Evolutionary conservation across 1,284 basidiomycete species (phyloP).

Genomic region (Leccinum huronense): DNA sequence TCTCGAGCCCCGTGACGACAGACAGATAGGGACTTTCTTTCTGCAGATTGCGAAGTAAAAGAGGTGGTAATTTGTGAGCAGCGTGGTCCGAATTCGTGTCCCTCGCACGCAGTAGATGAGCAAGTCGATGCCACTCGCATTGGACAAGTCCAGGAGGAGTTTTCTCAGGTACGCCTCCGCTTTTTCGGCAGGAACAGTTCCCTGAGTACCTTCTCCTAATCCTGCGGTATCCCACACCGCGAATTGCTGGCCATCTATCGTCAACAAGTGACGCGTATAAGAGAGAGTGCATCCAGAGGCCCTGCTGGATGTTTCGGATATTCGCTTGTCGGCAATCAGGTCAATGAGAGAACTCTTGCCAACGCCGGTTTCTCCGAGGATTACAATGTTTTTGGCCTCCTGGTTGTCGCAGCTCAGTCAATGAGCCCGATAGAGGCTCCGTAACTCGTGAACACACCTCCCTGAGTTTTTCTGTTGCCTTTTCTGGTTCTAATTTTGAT

Average conservation of each 20-base stretch:
- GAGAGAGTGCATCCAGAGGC: constrained; percentile 28
- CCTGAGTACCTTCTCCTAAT: constrained; percentile 28
- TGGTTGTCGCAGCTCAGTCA: not conserved
- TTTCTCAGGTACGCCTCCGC: constrained; percentile 25
- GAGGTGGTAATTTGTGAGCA: constrained; percentile 31
- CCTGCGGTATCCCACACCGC: constrained; percentile 34
- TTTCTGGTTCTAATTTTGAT: not conserved
- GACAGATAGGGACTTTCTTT: constrained; percentile 32
- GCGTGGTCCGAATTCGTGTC: constrained; percentile 23
- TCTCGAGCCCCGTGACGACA: constrained; percentile 34
- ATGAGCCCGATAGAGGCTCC: not conserved
- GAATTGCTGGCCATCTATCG: constrained; percentile 16
- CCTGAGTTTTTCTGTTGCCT: not conserved
- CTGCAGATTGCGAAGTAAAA: constrained; percentile 33
- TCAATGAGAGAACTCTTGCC: constrained; percentile 35
- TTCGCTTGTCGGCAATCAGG: constrained; percentile 21
- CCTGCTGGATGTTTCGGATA: constrained; percentile 27
- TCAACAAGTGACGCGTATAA: constrained; percentile 19
- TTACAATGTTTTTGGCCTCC: constrained; percentile 26
- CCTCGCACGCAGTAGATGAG: constrained; percentile 33
- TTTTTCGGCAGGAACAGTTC: constrained; percentile 24
- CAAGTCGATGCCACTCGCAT: constrained; percentile 19
- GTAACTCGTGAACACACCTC: constrained; percentile 17
- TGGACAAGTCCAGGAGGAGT: constrained; percentile 23
- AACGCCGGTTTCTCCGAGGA: constrained; percentile 34